Evolutionary conservation across 306 rosid genomes (phyloP).

Genomic region (Ceratonia siliqua): DNA sequence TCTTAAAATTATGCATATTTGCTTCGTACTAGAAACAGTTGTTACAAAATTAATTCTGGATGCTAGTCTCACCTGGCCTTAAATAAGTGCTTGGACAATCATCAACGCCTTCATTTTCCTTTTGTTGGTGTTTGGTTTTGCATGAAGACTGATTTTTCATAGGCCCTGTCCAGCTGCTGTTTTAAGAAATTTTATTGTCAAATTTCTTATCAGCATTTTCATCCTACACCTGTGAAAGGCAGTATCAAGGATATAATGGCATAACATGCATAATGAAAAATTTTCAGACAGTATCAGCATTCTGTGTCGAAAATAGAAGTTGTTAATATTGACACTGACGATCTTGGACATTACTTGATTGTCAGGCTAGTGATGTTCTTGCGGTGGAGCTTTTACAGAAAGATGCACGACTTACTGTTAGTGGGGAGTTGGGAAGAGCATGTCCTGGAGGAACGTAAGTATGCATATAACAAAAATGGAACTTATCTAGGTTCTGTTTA

Average conservation of each 20-base stretch:
- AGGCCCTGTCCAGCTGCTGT: constrained; percentile 11
- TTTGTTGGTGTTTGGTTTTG: constrained; percentile 16
- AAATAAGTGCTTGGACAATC: constrained; percentile 1
- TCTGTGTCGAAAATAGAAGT: not conserved
- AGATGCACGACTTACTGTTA: constrained; percentile 84
- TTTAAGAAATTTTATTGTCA: constrained; percentile 3
- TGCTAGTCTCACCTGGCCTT: constrained; percentile 2
- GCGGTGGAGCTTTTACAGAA: constrained; percentile 96
- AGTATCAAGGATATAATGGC: not conserved
- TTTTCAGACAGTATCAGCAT: not conserved
- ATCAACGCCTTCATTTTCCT: not conserved
- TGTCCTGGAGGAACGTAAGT: constrained; percentile 94
- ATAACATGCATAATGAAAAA: not conserved
- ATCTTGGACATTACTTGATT: constrained; percentile 31
- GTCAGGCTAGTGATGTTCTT: constrained; percentile 93
- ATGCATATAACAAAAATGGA: not conserved
- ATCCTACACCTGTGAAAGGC: not conserved
- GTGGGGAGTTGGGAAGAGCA: constrained; percentile 80
- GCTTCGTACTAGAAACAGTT: not conserved
- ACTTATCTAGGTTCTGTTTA: constrained; percentile 25
- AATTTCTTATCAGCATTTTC: constrained; percentile 9
- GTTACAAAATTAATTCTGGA: constrained; percentile 6
- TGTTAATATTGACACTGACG: constrained; percentile 2
- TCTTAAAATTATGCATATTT: constrained; percentile 17
- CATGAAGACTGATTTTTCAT: constrained; percentile 10